phyloP scores from a whole-genome alignment of 768 basidiomycete species.

The Mrakia hoshinonis region DNA sequence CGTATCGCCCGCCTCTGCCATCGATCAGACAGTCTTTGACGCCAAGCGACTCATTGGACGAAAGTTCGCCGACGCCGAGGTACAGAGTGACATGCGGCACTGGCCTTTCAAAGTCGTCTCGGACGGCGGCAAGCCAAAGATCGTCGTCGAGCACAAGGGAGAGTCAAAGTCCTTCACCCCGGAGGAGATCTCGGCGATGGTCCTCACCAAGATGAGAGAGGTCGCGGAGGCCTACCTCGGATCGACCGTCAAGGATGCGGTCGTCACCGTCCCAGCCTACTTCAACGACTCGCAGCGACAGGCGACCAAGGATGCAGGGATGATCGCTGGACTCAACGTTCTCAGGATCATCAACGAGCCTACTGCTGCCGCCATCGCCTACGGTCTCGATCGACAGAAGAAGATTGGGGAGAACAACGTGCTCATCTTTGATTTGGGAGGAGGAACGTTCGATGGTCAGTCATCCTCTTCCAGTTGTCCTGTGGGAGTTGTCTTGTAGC shows the following conservation, averaged over 20 bases:
- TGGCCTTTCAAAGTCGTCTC: constrained; percentile 40
- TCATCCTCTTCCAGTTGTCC: too few relatives aligned
- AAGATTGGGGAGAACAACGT: neutral
- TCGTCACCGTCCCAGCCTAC: constrained; percentile 69
- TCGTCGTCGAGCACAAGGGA: constrained; percentile 54
- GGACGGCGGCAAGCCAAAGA: constrained; percentile 40
- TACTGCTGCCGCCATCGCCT: constrained; percentile 13
- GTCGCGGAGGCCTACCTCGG: constrained; percentile 25
- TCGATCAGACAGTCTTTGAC: constrained; percentile 70
- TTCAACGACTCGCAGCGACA: constrained; percentile 99
- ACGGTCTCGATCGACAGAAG: constrained; percentile 6
- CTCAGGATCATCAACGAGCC: constrained; percentile 19
- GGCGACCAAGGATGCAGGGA: constrained; percentile 60
- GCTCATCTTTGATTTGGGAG: constrained; percentile 15
- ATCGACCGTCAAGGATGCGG: constrained; percentile 41
- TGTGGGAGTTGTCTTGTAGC: too few relatives aligned
- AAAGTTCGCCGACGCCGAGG: constrained; percentile 57
- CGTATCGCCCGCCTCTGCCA: constrained; percentile 47
- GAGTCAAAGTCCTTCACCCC: constrained; percentile 49
- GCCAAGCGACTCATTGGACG: constrained; percentile 93
- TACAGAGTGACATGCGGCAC: constrained; percentile 48
- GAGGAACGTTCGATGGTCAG: neutral
- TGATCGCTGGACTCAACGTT: constrained; percentile 20
- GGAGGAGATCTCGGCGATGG: constrained; percentile 61
- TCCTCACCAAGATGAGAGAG: constrained; percentile 42